Conservation (phyloP, 176 grass and related monocot genomes). For the Aegilops sharonensis region DNA sequence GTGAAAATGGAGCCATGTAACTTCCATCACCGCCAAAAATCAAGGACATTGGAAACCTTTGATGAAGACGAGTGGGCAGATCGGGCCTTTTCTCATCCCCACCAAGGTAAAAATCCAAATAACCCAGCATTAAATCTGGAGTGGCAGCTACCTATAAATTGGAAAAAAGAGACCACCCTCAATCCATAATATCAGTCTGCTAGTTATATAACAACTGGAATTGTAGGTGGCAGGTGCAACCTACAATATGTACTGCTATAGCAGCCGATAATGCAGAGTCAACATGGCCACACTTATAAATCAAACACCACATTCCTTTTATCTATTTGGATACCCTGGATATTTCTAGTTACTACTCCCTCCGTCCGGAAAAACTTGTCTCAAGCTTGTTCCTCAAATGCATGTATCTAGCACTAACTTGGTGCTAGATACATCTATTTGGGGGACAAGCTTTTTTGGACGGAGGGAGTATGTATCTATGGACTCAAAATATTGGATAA, state of each 20-base stretch:
- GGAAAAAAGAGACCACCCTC: conserved; percentile 20
- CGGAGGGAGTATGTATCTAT: background rate
- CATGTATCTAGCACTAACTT: too few species aligned
- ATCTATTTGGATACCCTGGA: conserved; percentile 4
- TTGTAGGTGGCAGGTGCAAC: background rate
- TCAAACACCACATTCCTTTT: background rate
- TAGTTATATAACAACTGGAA: conserved; percentile 1
- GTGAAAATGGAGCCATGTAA: conserved; percentile 96
- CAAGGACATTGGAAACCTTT: conserved; percentile 89
- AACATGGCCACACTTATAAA: conserved; percentile 4
- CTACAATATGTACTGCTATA: background rate
- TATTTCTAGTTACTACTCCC: background rate
- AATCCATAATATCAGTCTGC: conserved; percentile 13
- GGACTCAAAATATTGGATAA: conserved; percentile 17
- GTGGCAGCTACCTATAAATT: conserved; percentile 77
- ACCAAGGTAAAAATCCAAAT: conserved; percentile 96
- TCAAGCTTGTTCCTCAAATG: too few species aligned
- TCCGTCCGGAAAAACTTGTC: too few species aligned
- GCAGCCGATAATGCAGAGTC: background rate
- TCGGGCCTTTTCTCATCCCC: conserved; percentile 94
- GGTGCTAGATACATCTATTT: too few species aligned
- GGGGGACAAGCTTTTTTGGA: too few species aligned
- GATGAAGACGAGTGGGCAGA: conserved; percentile 77
- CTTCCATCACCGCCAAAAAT: conserved; percentile 95
- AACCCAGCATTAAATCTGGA: conserved; percentile 90